Base-by-base conservation (phyloP, 1,139 yeast species). In the Yamadazyma taylorii region DNA sequence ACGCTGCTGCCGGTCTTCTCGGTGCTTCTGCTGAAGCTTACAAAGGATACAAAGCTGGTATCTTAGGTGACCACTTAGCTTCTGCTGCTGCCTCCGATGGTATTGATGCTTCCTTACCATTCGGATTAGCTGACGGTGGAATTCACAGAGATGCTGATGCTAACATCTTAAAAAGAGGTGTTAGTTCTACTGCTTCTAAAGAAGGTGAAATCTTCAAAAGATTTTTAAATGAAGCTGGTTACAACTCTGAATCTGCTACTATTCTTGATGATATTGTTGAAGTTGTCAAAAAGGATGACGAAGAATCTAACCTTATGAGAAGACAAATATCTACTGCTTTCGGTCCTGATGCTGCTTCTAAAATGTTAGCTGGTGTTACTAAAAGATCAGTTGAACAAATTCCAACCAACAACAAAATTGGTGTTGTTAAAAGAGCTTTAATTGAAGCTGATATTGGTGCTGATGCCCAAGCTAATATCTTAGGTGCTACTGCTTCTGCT, bases 281-380 rank as follows among this genome's bases (percentile, higher is more conserved):
- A 19, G 42, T 43, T 23, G 42, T 39, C 27, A 41, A 41, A 33
- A 37, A 29, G 17, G 36, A 37, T 29, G 43, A 38, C 30, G 34
- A 37, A 27, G 50, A 45, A 32, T 22, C 42, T 23, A 41, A 32
- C 21, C 25, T 44, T 21, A 36, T 43, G 42, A 39, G 39, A 39
- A 42, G 50, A 43, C 43, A 44, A 45, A 24, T 47, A 15, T 24
- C 24, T 29, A 24, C 41, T 34, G 50, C 47, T 35, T 46, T 46
- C 25, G 51, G 44, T 31, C 37, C 34, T 14, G 38, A 37, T 11
- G 47, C 40, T 33, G 45, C 42, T 31, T 12, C 32, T 27, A 36
- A 37, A 16, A 39, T 43, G 37, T 41, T 43, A 33, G 32, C 34
- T 30, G 47, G 42, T 34, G 27, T 41, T 14, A 28, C 30, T 24